A percentile compares a stretch with the other conserved stretches of the same genome.
These are phyloP conservation scores for Acanthamoeba sp. DNA, from an alignment of 208 protist genomes.

Conservation along the genomic window DNA sequence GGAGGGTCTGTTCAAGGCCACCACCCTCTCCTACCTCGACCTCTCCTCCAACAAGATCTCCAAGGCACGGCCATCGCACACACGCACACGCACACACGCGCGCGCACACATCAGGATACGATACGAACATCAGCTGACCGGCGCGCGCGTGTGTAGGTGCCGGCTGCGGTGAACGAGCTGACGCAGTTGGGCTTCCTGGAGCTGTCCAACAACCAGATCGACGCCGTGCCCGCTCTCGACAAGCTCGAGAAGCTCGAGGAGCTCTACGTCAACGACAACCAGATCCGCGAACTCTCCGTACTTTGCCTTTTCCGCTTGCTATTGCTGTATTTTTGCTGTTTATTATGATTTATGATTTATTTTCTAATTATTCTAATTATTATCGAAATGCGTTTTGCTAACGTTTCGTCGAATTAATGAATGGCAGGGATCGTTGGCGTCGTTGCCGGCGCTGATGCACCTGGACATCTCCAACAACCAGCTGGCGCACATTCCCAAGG, in stretches of 20 bases:
- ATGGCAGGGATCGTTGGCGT: conserved; percentile 1
- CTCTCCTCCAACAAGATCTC: conserved; percentile 14
- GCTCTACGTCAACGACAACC: conserved; percentile 27
- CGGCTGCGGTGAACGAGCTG: background rate
- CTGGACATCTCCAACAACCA: conserved; percentile 36
- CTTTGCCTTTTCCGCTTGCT: background rate
- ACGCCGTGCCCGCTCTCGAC: background rate
- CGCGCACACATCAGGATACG: background rate
- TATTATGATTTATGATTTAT: too few species aligned
- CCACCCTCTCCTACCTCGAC: conserved; percentile 29
- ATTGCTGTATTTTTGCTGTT: background rate
- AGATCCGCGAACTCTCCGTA: background rate
- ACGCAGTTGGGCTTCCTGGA: conserved; percentile 32
- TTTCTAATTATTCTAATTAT: too few species aligned
- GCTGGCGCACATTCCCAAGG: background rate
- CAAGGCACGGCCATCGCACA: background rate
- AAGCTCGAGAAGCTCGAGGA: conserved; percentile 37
- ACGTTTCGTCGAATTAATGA: too few species aligned
- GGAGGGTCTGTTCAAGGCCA: conserved; percentile 36
- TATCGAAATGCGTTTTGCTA: too few species aligned
- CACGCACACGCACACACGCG: background rate
- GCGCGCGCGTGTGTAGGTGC: background rate
- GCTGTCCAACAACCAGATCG: conserved; percentile 20
- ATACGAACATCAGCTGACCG: too few species aligned
- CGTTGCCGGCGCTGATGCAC: conserved; percentile 19